These are phyloP conservation scores for Huntiella bhutanensis DNA, from an alignment of 2,329 filamentous ascomycete species.

Conservation along the genomic window DNA sequence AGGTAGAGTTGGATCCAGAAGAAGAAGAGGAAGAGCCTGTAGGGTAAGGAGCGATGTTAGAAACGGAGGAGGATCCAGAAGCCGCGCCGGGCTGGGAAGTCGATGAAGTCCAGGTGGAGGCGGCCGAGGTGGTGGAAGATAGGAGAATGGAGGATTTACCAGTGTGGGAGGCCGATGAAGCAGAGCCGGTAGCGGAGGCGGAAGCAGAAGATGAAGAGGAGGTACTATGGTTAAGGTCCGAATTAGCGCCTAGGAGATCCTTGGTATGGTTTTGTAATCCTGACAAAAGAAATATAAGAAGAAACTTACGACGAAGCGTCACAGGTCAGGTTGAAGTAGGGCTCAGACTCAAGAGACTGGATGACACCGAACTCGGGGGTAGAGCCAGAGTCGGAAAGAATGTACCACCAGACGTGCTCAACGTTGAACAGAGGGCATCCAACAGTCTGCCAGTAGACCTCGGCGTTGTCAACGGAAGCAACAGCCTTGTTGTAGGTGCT, in stretches of 20 bases:
- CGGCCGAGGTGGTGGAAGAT: not conserved
- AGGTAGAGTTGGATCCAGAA: conserved; percentile 3
- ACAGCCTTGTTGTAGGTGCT: conserved; percentile 40
- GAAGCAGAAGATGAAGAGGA: conserved; percentile 3
- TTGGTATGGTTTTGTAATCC: not conserved
- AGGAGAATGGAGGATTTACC: not conserved
- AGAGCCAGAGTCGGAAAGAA: conserved; percentile 46
- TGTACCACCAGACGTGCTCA: conserved; percentile 59
- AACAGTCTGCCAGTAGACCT: conserved; percentile 64
- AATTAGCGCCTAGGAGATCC: too few relatives aligned
- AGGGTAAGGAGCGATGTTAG: conserved; percentile 5
- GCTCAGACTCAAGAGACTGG: conserved; percentile 32
- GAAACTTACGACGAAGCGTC: conserved; percentile 16
- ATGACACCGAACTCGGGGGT: conserved; percentile 52
- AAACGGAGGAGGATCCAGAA: conserved; percentile 3
- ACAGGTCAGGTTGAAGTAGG: conserved; percentile 47
- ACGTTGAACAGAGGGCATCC: conserved; percentile 51
- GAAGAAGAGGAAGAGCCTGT: conserved; percentile 4
- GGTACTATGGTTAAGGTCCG: conserved; percentile 3
- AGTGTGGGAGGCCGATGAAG: conserved; percentile 4
- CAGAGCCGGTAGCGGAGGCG: not conserved
- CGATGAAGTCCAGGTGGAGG: not conserved
- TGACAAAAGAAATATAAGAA: conserved; percentile 6
- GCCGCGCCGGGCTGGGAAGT: conserved; percentile 9
- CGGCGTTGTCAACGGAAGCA: conserved; percentile 46